Evolutionary conservation across 257 asterid genomes (phyloP), one percentile per base, ranked within the genome.

Genomic region (Nicotiana knightiana): DNA sequence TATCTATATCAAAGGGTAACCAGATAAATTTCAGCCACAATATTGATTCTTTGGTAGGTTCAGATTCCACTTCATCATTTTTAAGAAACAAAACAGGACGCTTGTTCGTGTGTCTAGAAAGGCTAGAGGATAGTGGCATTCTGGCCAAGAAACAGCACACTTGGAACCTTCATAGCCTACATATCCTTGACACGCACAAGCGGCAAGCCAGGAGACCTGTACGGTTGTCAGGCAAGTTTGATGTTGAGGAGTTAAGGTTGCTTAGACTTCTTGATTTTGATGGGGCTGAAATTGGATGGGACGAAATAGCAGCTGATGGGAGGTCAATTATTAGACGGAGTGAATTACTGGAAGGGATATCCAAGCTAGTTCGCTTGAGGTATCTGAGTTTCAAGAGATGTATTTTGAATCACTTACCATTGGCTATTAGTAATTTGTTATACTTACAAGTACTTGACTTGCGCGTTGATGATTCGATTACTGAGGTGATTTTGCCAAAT

Each of bases 371-470:
- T 57, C 81, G 83, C 61, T 48, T 86, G 77, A 80, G 83, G 26
- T 83, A 86, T 62, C 58, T 86, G 67, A 77, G 85, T 28, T 51
- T 76, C 7, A 15, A 16, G 2, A 13, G 35, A 7, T 62, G 24
- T 37, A n/a, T 0, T 3, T 13, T 64, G 5, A 3, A 1, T 0
- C 6, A 54, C 2, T n/a, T 86, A 48, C 83, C 86, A 33, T 61
- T 82, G 12, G 30, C 86, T 37, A 28, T 86, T 0, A 67, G 65
- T 37, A 86, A 81, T 13, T 58, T 86, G n/a, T 39, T 39, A 7
- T 39, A 39, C 48, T 39, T 39, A 39, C 81, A 81, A 10, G 65
- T 84, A 10, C 85, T 86, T 63, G 84, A 86, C 59, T 18, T 86
- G 5, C 26, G 66, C 4, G 30, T 57, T 10, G 63, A 57, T 57